Base-by-base conservation (phyloP, 2,329 filamentous ascomycete species). In the Cytospora paraplurivora region DNA sequence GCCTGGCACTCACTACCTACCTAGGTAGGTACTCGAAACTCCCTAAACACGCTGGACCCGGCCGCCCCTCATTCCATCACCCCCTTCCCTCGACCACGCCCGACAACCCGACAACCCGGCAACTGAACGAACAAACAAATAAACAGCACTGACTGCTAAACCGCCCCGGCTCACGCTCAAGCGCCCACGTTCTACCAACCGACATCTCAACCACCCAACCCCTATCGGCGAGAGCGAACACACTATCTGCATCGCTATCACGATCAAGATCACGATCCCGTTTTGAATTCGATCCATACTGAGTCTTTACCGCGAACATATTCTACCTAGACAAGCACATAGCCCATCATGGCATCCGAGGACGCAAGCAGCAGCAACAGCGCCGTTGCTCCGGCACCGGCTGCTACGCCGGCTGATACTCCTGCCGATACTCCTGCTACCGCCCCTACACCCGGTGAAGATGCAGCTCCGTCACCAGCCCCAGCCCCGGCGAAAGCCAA, bases 311-410 rank as follows among this genome's bases (percentile, higher is more conserved):
- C 13, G 32, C 21, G 27, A 37, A 38, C n/a, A 2, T 35, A 17
- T 49, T n/a, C 44, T 54, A 27, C 17, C 58, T 56, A 34, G n/a
- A 41, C 13, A 41, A 34, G 47, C 49, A 50, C 34, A 50, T n/a
- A 32, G 44, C 41, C 35, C 64, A 41, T 19, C 15, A 66, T 66
- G 64, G 62, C 62, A 13, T 66, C 64, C 27, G 64, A 66, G 54
- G 57, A 56, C 55, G 15, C 57, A 56, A 44, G 50, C 49, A 52
- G 50, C 58, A 54, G 38, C 58, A 61, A 38, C 58, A 59, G 41
- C 52, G n/a, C 62, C 8, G 37, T 27, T 49, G 10, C 35, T 1
- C 19, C 44, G 49, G 44, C 57, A 12, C 32, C 61, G n/a, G 33
- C 56, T n/a, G 35, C 51, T n/a, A 37, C 59, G 35, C n/a, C 51